These are phyloP conservation scores for Limnomonas spitsbergensis DNA, from an alignment of 139 green algal species.

Conservation along the genomic window DNA sequence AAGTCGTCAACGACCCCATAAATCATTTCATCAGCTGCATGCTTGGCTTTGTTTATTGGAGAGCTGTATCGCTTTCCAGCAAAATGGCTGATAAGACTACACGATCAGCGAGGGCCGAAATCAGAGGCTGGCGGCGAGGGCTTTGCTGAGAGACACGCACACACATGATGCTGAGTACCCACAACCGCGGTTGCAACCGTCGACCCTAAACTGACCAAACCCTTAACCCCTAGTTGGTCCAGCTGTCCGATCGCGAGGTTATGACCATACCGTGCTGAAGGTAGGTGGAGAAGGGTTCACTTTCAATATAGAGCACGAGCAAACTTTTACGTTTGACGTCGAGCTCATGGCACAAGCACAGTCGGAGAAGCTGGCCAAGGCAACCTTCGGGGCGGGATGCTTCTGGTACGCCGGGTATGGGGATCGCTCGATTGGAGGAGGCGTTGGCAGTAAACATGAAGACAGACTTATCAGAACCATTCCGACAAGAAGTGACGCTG, in stretches of 20 bases:
- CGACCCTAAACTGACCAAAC: no score
- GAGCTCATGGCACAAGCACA: background rate
- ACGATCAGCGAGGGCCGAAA: no score
- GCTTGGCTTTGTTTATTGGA: no score
- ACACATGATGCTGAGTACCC: background rate
- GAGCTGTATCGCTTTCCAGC: no score
- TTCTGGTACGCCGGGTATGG: slow-evolving; percentile 14
- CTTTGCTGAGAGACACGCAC: background rate
- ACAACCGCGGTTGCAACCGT: no score
- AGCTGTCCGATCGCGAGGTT: background rate
- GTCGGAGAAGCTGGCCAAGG: background rate
- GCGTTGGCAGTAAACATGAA: no score
- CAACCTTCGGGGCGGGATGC: slow-evolving; percentile 20
- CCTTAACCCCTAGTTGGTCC: background rate
- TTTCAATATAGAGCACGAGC: slow-evolving; percentile 5
- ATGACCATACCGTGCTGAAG: background rate
- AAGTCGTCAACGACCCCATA: no score
- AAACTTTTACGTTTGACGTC: slow-evolving; percentile 18
- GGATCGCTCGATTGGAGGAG: no score
- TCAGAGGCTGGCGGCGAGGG: no score
- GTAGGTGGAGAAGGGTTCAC: background rate
- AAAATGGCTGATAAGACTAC: no score
- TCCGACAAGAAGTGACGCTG: no score
- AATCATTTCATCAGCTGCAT: slow-evolving; percentile 1
- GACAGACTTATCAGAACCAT: no score